phyloP scores from a whole-genome alignment of 2,329 filamentous ascomycete genomes.

The Fusarium verticillioides region DNA sequence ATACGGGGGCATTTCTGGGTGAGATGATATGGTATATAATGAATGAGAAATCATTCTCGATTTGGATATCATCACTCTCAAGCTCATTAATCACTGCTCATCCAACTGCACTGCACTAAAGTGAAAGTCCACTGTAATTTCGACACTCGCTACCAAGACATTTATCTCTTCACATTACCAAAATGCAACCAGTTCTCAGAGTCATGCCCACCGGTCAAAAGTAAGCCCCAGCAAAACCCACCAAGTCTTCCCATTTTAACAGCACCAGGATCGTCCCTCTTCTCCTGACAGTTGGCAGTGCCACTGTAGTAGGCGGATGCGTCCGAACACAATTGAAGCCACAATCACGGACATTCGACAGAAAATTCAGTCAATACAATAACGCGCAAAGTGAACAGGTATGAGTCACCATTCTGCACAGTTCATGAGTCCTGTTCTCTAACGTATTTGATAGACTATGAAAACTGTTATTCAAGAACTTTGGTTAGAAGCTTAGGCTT shows the following conservation, averaged over 20 bases:
- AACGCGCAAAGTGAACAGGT: conserved; percentile 37
- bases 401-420: not conserved
- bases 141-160: not conserved
- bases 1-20: not conserved
- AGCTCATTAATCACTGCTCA: not conserved
- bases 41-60: not conserved
- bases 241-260: conserved; percentile 3
- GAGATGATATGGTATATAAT: conserved; percentile 13
- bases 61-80: not conserved
- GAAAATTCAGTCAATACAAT: conserved; percentile 41
- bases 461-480: conserved; percentile 17
- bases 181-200: conserved; percentile 36
- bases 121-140: not conserved
- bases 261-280: conserved; percentile 35
- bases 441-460: conserved; percentile 19
- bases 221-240: conserved; percentile 2
- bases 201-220: conserved; percentile 27
- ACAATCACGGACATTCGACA: conserved; percentile 36
- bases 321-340: conserved; percentile 31
- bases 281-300: conserved; percentile 39
- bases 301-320: conserved; percentile 22
- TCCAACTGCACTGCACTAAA: not conserved
- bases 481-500: conserved; percentile 13
- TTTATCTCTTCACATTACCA: not conserved
- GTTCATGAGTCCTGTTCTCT: conserved; percentile 3